Base-by-base conservation (phyloP, 2,329 filamentous ascomycete genomes). In the Geoglossum cookeanum region DNA sequence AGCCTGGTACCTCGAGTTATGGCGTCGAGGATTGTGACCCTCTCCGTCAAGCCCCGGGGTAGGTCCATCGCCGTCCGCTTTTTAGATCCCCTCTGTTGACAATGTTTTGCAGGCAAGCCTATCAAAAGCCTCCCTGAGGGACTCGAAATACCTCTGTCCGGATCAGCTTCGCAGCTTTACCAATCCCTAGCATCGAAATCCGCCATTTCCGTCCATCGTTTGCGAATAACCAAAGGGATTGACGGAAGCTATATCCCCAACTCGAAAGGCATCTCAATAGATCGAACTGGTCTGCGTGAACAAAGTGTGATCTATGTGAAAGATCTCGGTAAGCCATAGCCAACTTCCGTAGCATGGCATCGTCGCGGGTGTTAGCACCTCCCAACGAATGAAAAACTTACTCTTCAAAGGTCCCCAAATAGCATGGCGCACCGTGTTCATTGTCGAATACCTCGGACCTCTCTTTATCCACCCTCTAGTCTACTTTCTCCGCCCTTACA, bases 401-500 rank as follows among this genome's bases (percentile, higher is more conserved):
- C 29, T 32, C 6, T 9, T 17, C 47, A 39, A 59, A 94, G 89
- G 92, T 15, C 80, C 83, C 54, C 92, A 98, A 70, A 84, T 96
- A 58, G 81, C 81, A 61, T 98, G 92, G 92, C 83, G 82, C 62
- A 92, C 87, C 60, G 91, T 97, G 69, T 98, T 91, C 75, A 74
- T 96, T 61, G 83, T 96, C 74, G 92, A 98, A 72, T 98, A 98
- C 71, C 72, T 92, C 62, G 92, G 92, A 3, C 92, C 92, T 4
- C 78, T 97, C 65, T 72, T 96, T 65, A 85, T 97, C 72, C 90
- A 96, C 73, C 79, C 80, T 49, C 74, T 87, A 64, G 75, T 89
- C 69, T 82, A 79, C 69, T 70, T 78, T 63, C 74, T 86, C 57
- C 85, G 89, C 54, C 81, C 85, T 29, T 81, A 84, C 68, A 74